Base-by-base conservation (phyloP, 192 early-diverging fungal species). In the Rhizoclosmatium sp. region DNA sequence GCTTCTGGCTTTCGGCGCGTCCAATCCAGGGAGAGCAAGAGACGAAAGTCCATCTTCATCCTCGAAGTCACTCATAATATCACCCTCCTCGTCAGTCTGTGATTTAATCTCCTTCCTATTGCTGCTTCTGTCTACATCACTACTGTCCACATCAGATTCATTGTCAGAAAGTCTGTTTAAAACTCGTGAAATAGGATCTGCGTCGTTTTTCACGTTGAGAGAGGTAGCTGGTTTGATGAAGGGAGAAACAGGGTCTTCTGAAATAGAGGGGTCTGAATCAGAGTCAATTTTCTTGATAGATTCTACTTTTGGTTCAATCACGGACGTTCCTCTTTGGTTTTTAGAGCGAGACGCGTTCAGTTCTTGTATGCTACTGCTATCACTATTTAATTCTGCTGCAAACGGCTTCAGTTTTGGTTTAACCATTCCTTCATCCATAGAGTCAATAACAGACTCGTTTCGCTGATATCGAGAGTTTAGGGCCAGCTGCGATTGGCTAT, bases 41-140 rank as follows among this genome's bases (percentile, higher is more conserved):
- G 72, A 75, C 56, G 62, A 14, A 21, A 9, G 72, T 4, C 62
- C 60, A 45, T 62, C 72, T 39, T 75, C 59, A 47, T 75, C 72
- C 40, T 75, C 59, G 48, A 71, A 71, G 44, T 68, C 66, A 68
- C 66, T 68, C 0, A 61, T 31, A 44, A 61, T 19, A 59, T 75
- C 45, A 59, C 16, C 23, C 40, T 71, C 21, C 0, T 71, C 41
- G 12, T 49, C 47, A 41, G 21, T 46, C 47, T 68, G 4, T 46
- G 66, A 68, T 39, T 49, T 31, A 31, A 16, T 68, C 46, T 14
- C 2, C 14, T 68, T 3, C 14, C n/a, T 47, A 3, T 47, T 19
- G 66, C 31, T 19, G 66, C 31, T 31, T 19, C 14, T 40, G 41
- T 65, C 65, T 39, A 23, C 0, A 4, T 2, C 65, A 44, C 40